These are phyloP conservation scores for Pseudopyricularia javanii DNA, from an alignment of 2,329 filamentous ascomycete species.

Conservation along the genomic window DNA sequence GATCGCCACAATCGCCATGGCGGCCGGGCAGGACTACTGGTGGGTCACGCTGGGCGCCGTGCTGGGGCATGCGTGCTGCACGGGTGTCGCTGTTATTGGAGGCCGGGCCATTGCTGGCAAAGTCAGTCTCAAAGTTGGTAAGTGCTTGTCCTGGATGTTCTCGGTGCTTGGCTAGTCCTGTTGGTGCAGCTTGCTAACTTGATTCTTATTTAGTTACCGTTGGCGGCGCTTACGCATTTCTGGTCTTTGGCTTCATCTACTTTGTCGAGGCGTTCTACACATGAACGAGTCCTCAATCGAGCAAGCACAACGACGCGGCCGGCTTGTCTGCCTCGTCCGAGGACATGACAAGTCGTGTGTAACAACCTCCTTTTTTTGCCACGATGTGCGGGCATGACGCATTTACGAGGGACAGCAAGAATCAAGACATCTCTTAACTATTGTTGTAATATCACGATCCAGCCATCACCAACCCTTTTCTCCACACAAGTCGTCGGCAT, in stretches of 20 bases:
- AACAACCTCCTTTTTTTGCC: not conserved
- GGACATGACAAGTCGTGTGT: not conserved
- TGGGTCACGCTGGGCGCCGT: conserved; percentile 90
- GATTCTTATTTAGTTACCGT: conserved; percentile 51
- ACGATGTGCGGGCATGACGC: not conserved
- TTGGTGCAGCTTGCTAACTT: conserved; percentile 2
- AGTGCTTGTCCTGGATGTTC: conserved; percentile 37
- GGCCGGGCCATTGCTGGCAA: conserved; percentile 84
- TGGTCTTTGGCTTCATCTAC: conserved; percentile 88
- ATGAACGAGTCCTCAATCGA: not conserved
- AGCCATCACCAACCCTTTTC: not conserved
- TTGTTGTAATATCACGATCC: not conserved
- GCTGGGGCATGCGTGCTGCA: conserved; percentile 79
- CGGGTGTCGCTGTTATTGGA: conserved; percentile 80
- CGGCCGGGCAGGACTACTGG: conserved; percentile 96
- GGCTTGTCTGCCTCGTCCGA: not conserved
- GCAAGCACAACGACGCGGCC: not conserved
- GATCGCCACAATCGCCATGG: conserved; percentile 98
- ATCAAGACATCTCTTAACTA: not conserved
- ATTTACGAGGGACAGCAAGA: not conserved
- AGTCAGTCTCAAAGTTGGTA: conserved; percentile 85
- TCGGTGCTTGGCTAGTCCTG: not conserved
- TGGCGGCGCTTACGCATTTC: conserved; percentile 80
- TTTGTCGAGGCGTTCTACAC: conserved; percentile 62
- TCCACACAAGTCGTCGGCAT: not conserved